phyloP scores from a whole-genome alignment of 2,329 filamentous ascomycete species.

The Diaporthe citrichinensis region DNA sequence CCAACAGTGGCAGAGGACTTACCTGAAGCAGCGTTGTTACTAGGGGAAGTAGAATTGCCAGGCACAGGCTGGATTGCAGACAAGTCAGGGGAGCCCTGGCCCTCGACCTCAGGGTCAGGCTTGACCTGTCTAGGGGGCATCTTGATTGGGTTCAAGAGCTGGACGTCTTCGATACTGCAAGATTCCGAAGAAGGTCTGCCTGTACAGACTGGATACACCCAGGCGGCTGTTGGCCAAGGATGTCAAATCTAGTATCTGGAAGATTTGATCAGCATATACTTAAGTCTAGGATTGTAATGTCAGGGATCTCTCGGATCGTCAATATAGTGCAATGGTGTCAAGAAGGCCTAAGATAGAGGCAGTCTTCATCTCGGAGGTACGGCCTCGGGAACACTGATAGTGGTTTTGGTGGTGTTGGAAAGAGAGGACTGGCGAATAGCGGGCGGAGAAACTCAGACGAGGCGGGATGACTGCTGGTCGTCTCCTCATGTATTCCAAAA shows the following conservation, averaged over 20 bases:
- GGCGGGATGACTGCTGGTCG: background rate
- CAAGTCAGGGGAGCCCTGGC: background rate
- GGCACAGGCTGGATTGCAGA: background rate
- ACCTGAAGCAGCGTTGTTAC: background rate
- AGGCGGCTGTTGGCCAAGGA: too few species aligned
- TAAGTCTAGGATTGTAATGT: too few species aligned
- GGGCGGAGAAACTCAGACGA: too few species aligned
- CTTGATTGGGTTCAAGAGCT: background rate
- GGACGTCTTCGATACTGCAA: background rate
- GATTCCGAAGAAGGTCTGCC: background rate
- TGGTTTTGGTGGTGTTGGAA: background rate
- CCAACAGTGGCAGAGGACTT: background rate
- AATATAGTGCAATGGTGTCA: background rate
- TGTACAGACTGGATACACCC: too few species aligned
- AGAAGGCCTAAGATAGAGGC: background rate
- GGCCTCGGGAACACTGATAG: background rate
- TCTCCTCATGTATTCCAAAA: too few species aligned
- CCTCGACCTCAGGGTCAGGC: background rate
- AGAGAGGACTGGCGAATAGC: background rate
- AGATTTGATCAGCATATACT: background rate
- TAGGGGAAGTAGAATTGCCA: background rate
- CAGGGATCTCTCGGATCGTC: background rate
- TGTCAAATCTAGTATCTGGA: background rate
- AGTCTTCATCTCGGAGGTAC: background rate
- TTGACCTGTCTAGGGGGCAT: background rate